Base-by-base conservation (phyloP, 2,329 filamentous ascomycete genomes). In the Phialophora expanda region DNA sequence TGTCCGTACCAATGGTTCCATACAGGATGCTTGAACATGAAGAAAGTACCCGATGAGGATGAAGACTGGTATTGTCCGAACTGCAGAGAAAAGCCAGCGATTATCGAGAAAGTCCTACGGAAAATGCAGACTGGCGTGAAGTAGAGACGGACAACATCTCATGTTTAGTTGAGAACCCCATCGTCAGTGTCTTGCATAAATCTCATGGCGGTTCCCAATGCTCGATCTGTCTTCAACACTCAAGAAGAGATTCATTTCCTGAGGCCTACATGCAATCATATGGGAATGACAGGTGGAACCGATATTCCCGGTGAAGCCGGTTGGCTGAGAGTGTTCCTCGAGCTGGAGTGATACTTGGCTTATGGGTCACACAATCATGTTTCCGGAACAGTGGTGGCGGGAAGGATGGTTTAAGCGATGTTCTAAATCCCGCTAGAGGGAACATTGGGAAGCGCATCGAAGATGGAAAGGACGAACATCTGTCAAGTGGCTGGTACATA, bases 1-100 rank as follows among this genome's bases (percentile, higher is more conserved):
- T 89, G 87, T 76, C 82, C 84, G 12, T 84, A 85, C 68, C 86
- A 89, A 74, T 89, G 87, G 87, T 89, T 89, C 76, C 87, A 89
- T 79, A 82, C 88, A 75, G 85, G 83, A 48, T 89, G 87, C 71
- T 86, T 88, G 59, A 85, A 86, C 22, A 78, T 89, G 72, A 85
- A 83, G 51, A 83, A 84, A 71, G 84, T 87, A 70, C 87, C 87
- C 0, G 80, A 81, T 56, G 84, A 85, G 1, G 80, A 81, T 57
- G 84, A 85, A 66, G 84, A 83, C 56, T 86, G 84, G 84, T 86
- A 81, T 74, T 86, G 84, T 74, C 80, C 80, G 51, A 81, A 84
- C 68, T 86, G 84, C 73, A 73, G 78, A 66, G 74, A 78, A 65
- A 77, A 76, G 64, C 73, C 71, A 38, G 64, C 70, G 66, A 68